Evolutionary conservation across 306 rosid species (phyloP), one percentile per base, ranked within the genome.

Genomic region (Cicer bijugum): DNA sequence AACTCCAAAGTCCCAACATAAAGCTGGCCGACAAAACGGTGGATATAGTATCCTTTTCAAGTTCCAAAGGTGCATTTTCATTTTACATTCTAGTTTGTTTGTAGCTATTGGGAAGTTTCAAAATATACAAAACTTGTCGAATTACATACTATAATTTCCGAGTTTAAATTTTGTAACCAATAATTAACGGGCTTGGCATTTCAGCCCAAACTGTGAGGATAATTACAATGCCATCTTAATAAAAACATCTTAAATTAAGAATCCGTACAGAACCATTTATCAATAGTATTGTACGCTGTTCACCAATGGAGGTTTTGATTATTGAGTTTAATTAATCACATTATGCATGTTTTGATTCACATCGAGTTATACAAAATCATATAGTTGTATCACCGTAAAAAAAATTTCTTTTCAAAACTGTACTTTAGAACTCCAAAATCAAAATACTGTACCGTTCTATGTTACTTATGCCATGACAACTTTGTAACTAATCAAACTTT

Each of bases 91-190:
- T 23, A 46, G 20, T 67, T 67, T 67, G 58, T 67, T 20, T 11
- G 39, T 62, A 62, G 12, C 68, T 62, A 62, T 15, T 39, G 33
- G 48, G 23, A 62, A 38, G 47, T 39, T 62, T 62, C 65, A 59
- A 59, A 33, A 59, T 59, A 6, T 33, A 33, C 65, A 59, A 59
- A 59, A 33, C 19, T 7, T n/a, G 42, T 58, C 9, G 5, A 58
- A 59, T 59, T 10, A 59, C 4, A 28, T 28, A 28, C 33, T 52
- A 52, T 52, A 3, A 16, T 8, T 52, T 17, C 17, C 28, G 5
- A 7, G 4, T 16, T 15, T 2, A 16, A 52, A 8, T 52, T 3
- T 52, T 52, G 23, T 8, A 16, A 16, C 10, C 59, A 8, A 15
- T 51, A 19, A 51, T 6, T 10, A 56, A 56, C 7, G 9, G n/a